These are phyloP conservation scores for Telfairia occidentalis DNA, from an alignment of 331 rosid species.

Conservation along the genomic window DNA sequence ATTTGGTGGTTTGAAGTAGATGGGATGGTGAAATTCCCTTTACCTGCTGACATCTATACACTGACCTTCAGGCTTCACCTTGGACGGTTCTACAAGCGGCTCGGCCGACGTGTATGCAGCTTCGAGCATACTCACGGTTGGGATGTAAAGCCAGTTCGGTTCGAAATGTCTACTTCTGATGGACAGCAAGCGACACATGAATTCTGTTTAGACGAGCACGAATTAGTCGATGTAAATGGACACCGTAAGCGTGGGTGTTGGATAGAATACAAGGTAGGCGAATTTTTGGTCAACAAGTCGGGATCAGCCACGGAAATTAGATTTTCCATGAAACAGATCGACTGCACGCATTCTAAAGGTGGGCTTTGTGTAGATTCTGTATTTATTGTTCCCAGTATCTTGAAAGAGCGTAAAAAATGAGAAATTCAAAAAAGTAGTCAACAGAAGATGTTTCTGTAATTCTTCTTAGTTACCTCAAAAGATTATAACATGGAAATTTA, in stretches of 20 bases:
- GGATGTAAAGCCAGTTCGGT: slow-evolving; percentile 20
- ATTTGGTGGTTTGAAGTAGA: slow-evolving; percentile 24
- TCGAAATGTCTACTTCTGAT: slow-evolving; percentile 16
- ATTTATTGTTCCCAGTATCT: slow-evolving; percentile 8
- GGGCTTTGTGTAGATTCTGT: slow-evolving; percentile 20
- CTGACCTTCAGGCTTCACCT: slow-evolving; percentile 23
- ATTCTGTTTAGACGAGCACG: slow-evolving; percentile 17
- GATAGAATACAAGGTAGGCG: slow-evolving; percentile 21
- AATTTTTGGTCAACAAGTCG: slow-evolving; percentile 10
- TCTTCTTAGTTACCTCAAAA: neutral
- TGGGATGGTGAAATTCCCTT: slow-evolving; percentile 16
- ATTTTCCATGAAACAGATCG: slow-evolving; percentile 21
- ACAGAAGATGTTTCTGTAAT: neutral
- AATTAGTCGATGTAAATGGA: neutral
- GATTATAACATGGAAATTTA: slow-evolving; percentile 12
- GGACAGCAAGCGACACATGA: slow-evolving; percentile 13
- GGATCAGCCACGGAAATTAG: slow-evolving; percentile 10
- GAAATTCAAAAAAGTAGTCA: neutral
- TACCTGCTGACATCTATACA: slow-evolving; percentile 19
- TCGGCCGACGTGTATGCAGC: slow-evolving; percentile 16
- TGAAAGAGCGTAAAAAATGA: slow-evolving; percentile 8
- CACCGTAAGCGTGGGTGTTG: slow-evolving; percentile 18
- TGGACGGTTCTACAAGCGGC: slow-evolving; percentile 13
- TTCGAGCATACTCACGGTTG: slow-evolving; percentile 20
- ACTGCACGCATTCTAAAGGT: slow-evolving; percentile 20